Evolutionary conservation across 2,329 filamentous ascomycete species (phyloP), one percentile per base, ranked within the genome.

Genomic region (Venturia pyrina): DNA sequence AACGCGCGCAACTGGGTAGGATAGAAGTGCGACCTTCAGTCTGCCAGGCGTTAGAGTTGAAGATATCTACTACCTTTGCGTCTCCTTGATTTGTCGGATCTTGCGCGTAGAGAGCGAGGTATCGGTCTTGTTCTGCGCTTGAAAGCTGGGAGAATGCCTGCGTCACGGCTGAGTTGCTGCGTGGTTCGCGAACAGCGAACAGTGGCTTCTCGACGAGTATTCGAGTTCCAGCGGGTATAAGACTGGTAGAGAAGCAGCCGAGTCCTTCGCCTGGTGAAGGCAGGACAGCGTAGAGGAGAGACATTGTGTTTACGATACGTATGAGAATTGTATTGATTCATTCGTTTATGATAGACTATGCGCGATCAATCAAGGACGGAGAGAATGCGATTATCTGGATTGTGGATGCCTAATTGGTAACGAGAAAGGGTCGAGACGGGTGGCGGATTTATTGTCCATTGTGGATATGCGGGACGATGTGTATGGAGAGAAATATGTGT

Each of bases 21-120:
- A 62, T 62, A 1, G 60, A 62, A 10, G 60, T 62, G 17, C 60
- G 60, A 15, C 40, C 37, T 46, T 46, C 60, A 28, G 60, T 62
- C 60, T 62, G 60, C 60, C 60, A 62, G 40, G 70, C 70, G 60
- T 71, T 71, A 46, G 69, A 66, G 56, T 71, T 71, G 66, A 71
- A 71, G 17, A 71, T 69, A 60, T 71, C 69, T 41, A 70, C 63
- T n/a, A 71, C 66, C 3, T 13, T 66, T 34, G 67, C 68, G n/a
- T 64, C 65, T 15, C 62, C 67, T 46, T 63, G 28, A 7, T 53
- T 48, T 24, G 37, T 46, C 8, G 63, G 13, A 10, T 67, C 53
- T 19, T 63, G 40, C 15, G 60, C 60, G n/a, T 62, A 62, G 5
- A 62, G n/a, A n/a, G 40, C 43, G n/a, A 62, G 60, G 37, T 62